Evolutionary conservation across 768 basidiomycete species (phyloP), one percentile per base, ranked within the genome.

Genomic region (Psilocybe azurescens): DNA sequence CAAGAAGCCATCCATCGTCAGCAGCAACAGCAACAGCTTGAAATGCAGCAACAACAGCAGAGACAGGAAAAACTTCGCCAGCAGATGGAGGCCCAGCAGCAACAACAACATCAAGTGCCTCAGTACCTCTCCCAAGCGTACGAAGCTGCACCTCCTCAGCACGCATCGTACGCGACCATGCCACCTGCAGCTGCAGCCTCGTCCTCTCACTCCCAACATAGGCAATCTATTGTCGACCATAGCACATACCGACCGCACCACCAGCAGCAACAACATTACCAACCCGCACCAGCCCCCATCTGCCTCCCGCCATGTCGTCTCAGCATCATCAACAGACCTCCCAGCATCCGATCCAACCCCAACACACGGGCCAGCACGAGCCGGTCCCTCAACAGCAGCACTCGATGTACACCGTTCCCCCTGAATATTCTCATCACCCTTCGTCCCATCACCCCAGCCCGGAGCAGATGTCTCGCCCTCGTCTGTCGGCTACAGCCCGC

Each of bases 371-470:
- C 11, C 20, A 33, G 14, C n/a, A 3, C 18, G 59, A 59, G 28
- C 52, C 56, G n/a, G 30, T 39, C 6, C 41, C 56, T 36, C 62
- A 65, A 28, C 61, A 66, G 16, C 65, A 74, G 48, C 76, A 78
- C 51, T 68, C 72, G 18, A 70, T 74, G 70, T 75, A 77, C 47
- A 38, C 69, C n/a, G 63, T 72, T 9, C 70, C 75, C 10, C 69
- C 72, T 18, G 70, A 71, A 55, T 68, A 64, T 51, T 51, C 60
- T 3, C 65, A 53, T 20, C 65, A 71, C 29, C 65, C 28, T 6
- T n/a, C 52, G 13, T 53, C 52, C 1, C 52, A 53, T 38, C 52
- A 53, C 6, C 16, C 69, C 9, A 71, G 50, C 54, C 61, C 65
- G 38, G 64, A 60, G 53, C 44, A 60, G 2, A 65, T 63, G 38